Conservation (phyloP, 2,329 filamentous ascomycete species). For the Venturiaceae sp. region DNA sequence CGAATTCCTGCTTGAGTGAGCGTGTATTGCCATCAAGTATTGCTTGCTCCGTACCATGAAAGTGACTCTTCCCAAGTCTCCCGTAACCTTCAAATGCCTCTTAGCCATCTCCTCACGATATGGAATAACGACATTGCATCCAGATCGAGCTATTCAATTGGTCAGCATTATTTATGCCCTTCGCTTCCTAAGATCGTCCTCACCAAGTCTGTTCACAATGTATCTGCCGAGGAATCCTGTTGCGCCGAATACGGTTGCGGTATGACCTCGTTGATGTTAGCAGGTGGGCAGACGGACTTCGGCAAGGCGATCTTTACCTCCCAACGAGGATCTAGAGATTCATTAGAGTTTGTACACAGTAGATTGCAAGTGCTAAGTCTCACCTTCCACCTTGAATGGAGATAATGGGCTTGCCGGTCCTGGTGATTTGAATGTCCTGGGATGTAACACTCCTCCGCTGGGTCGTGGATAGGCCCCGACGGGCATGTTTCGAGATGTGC, state of each 20-base stretch:
- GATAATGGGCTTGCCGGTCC: slow-evolving; percentile 92
- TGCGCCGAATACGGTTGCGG: slow-evolving; percentile 94
- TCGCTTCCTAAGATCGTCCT: slow-evolving; percentile 11
- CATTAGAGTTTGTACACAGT: neutral
- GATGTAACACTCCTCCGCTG: slow-evolving; percentile 17
- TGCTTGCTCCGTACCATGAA: slow-evolving; percentile 57
- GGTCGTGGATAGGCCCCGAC: neutral
- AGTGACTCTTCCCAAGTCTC: slow-evolving; percentile 80
- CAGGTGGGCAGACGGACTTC: slow-evolving; percentile 6
- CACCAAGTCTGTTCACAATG: slow-evolving; percentile 90
- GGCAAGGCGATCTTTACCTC: slow-evolving; percentile 48
- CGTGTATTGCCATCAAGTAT: slow-evolving; percentile 8
- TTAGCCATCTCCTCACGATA: slow-evolving; percentile 97
- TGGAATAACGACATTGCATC: slow-evolving; percentile 88
- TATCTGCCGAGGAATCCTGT: slow-evolving; percentile 94
- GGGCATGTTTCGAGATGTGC: neutral
- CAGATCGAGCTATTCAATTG: slow-evolving; percentile 62
- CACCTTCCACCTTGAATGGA: slow-evolving; percentile 84
- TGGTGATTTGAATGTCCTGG: slow-evolving; percentile 84
- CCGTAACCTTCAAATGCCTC: slow-evolving; percentile 91
- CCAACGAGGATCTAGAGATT: slow-evolving; percentile 61
- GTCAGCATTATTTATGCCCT: slow-evolving; percentile 8
- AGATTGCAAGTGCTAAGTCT: slow-evolving; percentile 21
- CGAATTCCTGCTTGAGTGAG: slow-evolving; percentile 62
- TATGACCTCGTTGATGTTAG: slow-evolving; percentile 57